Base-by-base conservation (phyloP, 768 basidiomycete genomes). In the Psilocybe sp. region DNA sequence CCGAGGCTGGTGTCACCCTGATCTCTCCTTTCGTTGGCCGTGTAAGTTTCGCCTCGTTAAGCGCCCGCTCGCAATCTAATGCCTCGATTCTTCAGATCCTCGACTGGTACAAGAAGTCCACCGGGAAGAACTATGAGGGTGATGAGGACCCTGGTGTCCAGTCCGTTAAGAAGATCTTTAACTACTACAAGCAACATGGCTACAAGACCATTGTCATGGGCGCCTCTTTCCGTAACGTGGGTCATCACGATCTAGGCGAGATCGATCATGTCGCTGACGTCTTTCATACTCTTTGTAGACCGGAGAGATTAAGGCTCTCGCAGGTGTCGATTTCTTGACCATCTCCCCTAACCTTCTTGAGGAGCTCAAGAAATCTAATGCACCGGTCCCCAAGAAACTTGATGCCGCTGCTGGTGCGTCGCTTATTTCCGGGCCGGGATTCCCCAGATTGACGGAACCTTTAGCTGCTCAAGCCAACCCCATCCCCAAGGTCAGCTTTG, bases 201-300 rank as follows among this genome's bases (percentile, higher is more conserved):
- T 98, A 99, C 83, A 92, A 94, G 64, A 99, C 97, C 60, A 98
- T 99, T 72, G 96, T 98, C 69, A 98, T 98, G 97, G 97, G 96
- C 66, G 97, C 97, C 52, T 96, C 93, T 31, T 98, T 99, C 94
- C 90, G 97, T 67, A 98, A 98, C 78, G 87, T 94, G 60, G 50
- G 88, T 75, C 3, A 14, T 33, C 18, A 38, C 45, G 34, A 10
- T 20, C 35, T 11, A 2, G 5, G 28, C 8, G 32, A n/a, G 6
- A 13, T 52, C 32, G 44, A 31, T 31, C 47, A 4, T 28, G 42
- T 13, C 5, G 12, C 41, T 23, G 13, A 38, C 43, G 14, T 44
- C 44, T 43, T 46, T 40, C 34, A 23, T 28, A 28, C 23, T 28
- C 23, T 53, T 38, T 56, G 8, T 43, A 94, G 92, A 69, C 71